Base-by-base conservation (phyloP, 2,329 filamentous ascomycete genomes). In the Beauveria scarabaeidicola region DNA sequence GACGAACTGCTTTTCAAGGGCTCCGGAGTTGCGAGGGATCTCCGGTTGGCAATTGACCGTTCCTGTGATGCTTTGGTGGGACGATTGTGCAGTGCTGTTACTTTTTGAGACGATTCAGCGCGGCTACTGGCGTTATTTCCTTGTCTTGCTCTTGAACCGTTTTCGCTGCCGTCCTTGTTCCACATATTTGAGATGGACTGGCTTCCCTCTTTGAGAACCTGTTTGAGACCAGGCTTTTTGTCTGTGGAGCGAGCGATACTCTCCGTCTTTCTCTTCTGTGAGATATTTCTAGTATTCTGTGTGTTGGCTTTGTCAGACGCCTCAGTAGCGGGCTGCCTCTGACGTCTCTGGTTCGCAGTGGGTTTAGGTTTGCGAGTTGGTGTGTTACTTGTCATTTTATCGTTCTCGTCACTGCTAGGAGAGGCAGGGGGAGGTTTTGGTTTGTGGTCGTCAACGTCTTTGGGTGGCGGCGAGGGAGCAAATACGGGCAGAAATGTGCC, bases 141-240 rank as follows among this genome's bases (percentile, higher is more conserved):
- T n/a, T 68, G 68, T 10, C 63, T 64, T 19, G 64, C 62, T 56
- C 66, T 72, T 38, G 61, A 53, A 21, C 11, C 53, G 61, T 65
- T 51, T 61, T 70, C 63, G 48, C 68, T 43, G 2, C 65, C 58
- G n/a, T 83, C 80, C 54, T 78, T 82, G 57, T 72, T 76, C 69
- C 79, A 78, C 0, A 83, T 69, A 60, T 73, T 79, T 0, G 78
- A 74, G 7, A 83, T 66, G 1, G 76, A 73, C 40, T 78, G 75
- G 23, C 73, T 73, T 7, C 79, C 74, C 59, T 79, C 81, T 59
- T 74, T 80, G n/a, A 85, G 68, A 3, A 75, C 81, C 58, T 78
- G 77, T 40, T 79, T 77, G 46, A 84, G 69, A 1, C 77, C 71
- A 1, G 69, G 66, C 61, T 72, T 81, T 65, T 78, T 82, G 51